Percentiles rank a stretch among this genome's conserved stretches.
Evolutionary conservation across 257 asterid species (phyloP).

Genomic region (Agastache rugosa): DNA sequence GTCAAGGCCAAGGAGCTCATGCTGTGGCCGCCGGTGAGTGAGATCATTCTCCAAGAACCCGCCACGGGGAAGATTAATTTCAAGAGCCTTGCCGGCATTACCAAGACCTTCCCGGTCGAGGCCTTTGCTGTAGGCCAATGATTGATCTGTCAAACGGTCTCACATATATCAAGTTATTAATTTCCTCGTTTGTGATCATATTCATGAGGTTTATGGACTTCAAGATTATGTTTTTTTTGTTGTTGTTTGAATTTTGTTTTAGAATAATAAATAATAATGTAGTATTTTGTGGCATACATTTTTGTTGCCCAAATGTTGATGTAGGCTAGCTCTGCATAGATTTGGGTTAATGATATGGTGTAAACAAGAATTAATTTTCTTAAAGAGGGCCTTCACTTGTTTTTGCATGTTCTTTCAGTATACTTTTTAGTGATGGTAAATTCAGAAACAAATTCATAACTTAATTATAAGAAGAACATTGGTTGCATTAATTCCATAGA

Average conservation of each 20-base stretch:
- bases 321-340: background rate
- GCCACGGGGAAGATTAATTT: conserved; percentile 70
- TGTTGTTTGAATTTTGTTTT: background rate
- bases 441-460: too few species aligned
- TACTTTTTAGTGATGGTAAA: too few species aligned
- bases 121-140: conserved; percentile 72
- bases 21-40: conserved; percentile 77
- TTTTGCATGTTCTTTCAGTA: background rate
- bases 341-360: conserved; percentile 9
- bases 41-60: conserved; percentile 53
- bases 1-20: conserved; percentile 75
- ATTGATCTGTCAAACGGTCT: conserved; percentile 17
- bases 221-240: background rate
- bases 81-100: conserved; percentile 83
- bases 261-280: conserved; percentile 31
- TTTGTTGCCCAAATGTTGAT: background rate
- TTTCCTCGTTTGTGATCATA: background rate
- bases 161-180: background rate
- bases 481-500: background rate
- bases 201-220: background rate
- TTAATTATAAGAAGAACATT: too few species aligned
- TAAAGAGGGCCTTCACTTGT: background rate
- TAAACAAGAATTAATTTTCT: conserved; percentile 6
- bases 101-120: conserved; percentile 73
- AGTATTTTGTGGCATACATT: conserved; percentile 6